phyloP scores from a whole-genome alignment of 1,139 yeast species.

The Pneumocystis jirovecii region DNA sequence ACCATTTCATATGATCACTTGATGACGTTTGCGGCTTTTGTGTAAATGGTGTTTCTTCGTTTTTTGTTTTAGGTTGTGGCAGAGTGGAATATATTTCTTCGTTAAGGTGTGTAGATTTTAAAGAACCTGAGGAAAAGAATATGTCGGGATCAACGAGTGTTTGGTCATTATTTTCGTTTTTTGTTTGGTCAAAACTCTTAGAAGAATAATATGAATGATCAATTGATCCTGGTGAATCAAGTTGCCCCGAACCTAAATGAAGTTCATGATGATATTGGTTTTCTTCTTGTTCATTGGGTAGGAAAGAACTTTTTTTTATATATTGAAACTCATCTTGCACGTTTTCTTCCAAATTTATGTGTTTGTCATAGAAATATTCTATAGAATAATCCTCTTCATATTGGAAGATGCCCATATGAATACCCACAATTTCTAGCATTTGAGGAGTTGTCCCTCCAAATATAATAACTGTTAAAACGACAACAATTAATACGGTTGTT shows the following conservation, averaged over 20 bases:
- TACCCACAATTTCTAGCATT: slow-evolving; percentile 88
- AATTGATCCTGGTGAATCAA: background rate
- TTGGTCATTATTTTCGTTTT: slow-evolving; percentile 3
- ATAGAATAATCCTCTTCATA: slow-evolving; percentile 71
- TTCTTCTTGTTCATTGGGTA: background rate
- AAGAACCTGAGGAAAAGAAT: slow-evolving; percentile 4
- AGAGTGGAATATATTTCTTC: slow-evolving; percentile 10
- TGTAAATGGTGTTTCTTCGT: slow-evolving; percentile 5
- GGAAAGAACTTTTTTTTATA: background rate
- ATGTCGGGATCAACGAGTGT: slow-evolving; percentile 9
- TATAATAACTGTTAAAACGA: slow-evolving; percentile 83
- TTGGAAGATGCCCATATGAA: slow-evolving; percentile 77
- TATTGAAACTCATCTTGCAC: background rate
- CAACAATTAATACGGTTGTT: slow-evolving; percentile 93
- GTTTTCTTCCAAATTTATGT: slow-evolving; percentile 26
- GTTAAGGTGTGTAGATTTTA: slow-evolving; percentile 5
- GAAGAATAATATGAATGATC: background rate
- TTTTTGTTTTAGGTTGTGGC: slow-evolving; percentile 12
- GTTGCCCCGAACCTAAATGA: background rate
- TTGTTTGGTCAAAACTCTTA: slow-evolving; percentile 3
- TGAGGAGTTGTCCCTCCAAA: slow-evolving; percentile 98
- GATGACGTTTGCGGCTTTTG: slow-evolving; percentile 34
- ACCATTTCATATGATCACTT: slow-evolving; percentile 81
- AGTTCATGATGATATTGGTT: slow-evolving; percentile 3
- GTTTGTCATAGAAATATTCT: slow-evolving; percentile 77